A percentile compares a stretch with the other conserved stretches of the same genome.
phyloP scores from a whole-genome alignment of 345 rosid genomes.

The Populus pruinosa region DNA sequence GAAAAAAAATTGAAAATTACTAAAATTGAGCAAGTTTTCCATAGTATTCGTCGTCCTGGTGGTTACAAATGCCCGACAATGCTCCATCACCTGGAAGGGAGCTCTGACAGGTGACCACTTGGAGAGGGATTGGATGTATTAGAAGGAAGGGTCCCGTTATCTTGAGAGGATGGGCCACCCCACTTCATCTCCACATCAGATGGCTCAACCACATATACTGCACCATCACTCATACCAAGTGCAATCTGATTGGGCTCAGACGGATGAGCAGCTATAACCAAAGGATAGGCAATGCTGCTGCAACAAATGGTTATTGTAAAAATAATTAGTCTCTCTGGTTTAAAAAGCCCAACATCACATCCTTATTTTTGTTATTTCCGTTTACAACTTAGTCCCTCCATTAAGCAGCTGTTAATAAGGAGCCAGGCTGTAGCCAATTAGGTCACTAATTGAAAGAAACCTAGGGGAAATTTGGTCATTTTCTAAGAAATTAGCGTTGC shows the following conservation, averaged over 20 bases:
- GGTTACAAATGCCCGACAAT: background rate
- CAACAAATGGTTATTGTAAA: slow-evolving; percentile 5
- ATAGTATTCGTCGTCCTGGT: too few species aligned
- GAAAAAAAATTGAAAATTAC: background rate
- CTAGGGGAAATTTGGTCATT: too few species aligned
- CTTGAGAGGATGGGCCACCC: slow-evolving; percentile 39
- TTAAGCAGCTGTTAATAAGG: too few species aligned
- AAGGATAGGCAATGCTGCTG: slow-evolving; percentile 33
- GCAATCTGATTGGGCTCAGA: slow-evolving; percentile 60
- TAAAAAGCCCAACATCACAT: too few species aligned
- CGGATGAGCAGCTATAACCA: slow-evolving; percentile 63
- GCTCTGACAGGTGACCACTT: slow-evolving; percentile 37
- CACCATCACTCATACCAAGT: slow-evolving; percentile 60
- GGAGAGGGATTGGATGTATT: slow-evolving; percentile 47
- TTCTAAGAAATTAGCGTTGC: too few species aligned
- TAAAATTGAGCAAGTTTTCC: background rate
- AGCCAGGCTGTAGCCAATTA: too few species aligned
- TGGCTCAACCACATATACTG: slow-evolving; percentile 59
- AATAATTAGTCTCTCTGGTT: background rate
- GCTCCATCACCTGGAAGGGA: slow-evolving; percentile 34
- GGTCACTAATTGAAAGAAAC: too few species aligned
- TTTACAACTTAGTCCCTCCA: too few species aligned
- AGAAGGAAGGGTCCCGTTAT: slow-evolving; percentile 39
- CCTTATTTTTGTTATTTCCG: too few species aligned
- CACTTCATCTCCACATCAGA: slow-evolving; percentile 42